Conservation (phyloP, 2,329 filamentous ascomycete species). For the Pleomassaria siparia region DNA sequence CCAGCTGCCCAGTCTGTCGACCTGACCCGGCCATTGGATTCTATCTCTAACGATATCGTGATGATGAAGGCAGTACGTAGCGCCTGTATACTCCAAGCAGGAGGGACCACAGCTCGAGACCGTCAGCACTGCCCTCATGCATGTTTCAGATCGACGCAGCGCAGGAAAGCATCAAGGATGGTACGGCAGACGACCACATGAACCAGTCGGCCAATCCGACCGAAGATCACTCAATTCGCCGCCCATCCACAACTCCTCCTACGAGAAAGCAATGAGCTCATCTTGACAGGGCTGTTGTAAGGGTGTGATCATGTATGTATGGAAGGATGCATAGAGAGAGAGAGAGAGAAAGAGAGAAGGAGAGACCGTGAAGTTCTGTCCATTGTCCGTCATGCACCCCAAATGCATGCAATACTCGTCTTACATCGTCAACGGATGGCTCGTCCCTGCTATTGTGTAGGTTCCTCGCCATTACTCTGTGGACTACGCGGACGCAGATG, state of each 20-base stretch:
- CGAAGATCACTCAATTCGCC: conserved; percentile 2
- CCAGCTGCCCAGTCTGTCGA: neutral
- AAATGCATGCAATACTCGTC: conserved; percentile 10
- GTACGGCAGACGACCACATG: neutral
- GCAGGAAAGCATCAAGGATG: neutral
- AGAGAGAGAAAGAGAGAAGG: no score
- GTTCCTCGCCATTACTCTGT: neutral
- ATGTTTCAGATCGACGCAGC: conserved; percentile 8
- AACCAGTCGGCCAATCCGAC: neutral
- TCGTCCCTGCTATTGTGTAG: neutral
- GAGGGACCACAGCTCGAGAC: conserved; percentile 8
- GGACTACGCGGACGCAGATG: neutral
- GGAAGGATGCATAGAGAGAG: no score
- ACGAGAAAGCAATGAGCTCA: conserved; percentile 3
- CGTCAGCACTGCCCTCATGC: neutral
- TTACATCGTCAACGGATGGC: conserved; percentile 5
- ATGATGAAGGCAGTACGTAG: neutral
- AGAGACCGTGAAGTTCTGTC: conserved; percentile 1
- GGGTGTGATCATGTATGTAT: conserved; percentile 25
- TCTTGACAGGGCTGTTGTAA: conserved; percentile 20
- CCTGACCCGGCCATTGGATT: neutral
- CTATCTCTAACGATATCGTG: conserved; percentile 5
- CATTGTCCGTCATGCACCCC: conserved; percentile 17
- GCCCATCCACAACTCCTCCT: conserved; percentile 2
- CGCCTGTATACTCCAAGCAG: conserved; percentile 10